phyloP scores from a whole-genome alignment of 441 rosid species.

The Eruca vesicaria region DNA sequence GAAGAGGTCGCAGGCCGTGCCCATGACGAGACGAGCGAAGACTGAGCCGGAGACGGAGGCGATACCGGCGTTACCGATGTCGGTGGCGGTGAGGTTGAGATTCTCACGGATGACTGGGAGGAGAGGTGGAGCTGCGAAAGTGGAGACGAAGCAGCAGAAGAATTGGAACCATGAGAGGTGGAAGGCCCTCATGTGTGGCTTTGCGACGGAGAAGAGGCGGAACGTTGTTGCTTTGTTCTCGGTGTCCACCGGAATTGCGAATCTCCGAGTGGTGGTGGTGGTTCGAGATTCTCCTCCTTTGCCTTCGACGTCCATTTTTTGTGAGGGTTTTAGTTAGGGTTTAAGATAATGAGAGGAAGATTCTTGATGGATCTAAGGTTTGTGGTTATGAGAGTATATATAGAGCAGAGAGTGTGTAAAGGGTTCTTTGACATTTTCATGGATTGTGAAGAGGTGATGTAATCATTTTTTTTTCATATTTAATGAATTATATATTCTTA shows the following conservation, averaged over 20 bases:
- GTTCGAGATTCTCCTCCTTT: conserved; percentile 32
- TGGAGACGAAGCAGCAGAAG: conserved; percentile 79
- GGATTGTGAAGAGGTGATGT: conserved; percentile 9
- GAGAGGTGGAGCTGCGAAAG: conserved; percentile 83
- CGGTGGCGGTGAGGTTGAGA: conserved; percentile 71
- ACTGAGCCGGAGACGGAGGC: conserved; percentile 87
- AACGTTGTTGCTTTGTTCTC: conserved; percentile 72
- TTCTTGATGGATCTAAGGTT: background rate
- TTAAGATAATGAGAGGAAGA: conserved; percentile 1
- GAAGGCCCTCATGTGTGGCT: conserved; percentile 79
- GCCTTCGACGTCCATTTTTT: conserved; percentile 32
- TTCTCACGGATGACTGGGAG: conserved; percentile 73
- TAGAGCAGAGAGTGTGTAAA: conserved; percentile 14
- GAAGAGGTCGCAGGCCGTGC: conserved; percentile 72
- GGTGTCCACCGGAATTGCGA: conserved; percentile 69
- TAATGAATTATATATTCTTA: background rate
- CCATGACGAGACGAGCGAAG: conserved; percentile 75
- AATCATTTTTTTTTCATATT: background rate
- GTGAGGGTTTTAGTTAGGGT: background rate
- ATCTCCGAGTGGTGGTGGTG: conserved; percentile 28
- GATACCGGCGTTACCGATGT: conserved; percentile 81
- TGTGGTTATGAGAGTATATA: conserved; percentile 23
- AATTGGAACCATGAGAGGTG: conserved; percentile 82
- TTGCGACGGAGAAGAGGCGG: conserved; percentile 49
- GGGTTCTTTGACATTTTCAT: conserved; percentile 23